These are phyloP conservation scores for Lycium barbarum DNA, from an alignment of 257 asterid species.

Conservation along the genomic window DNA sequence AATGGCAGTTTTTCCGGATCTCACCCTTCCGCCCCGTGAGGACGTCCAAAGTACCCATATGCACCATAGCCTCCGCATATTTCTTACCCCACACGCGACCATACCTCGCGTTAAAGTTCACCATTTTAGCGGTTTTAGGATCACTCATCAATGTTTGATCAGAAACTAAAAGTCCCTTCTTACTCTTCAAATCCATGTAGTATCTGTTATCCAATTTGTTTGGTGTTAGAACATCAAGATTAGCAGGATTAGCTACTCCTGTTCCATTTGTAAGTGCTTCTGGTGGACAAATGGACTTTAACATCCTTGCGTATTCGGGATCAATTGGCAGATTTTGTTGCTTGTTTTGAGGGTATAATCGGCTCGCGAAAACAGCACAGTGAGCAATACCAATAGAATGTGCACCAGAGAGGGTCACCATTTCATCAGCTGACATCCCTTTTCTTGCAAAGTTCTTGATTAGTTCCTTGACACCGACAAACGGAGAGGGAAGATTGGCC, in stretches of 20 bases:
- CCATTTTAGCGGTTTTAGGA: conserved; percentile 49
- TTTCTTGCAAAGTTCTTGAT: conserved; percentile 50
- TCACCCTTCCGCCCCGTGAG: conserved; percentile 58
- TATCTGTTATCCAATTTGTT: conserved; percentile 51
- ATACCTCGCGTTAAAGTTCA: conserved; percentile 39
- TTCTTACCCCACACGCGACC: conserved; percentile 50
- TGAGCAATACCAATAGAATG: conserved; percentile 63
- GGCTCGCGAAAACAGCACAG: conserved; percentile 46
- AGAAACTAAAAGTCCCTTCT: conserved; percentile 46
- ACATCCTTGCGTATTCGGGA: conserved; percentile 34
- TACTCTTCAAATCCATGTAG: conserved; percentile 45
- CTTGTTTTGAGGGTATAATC: conserved; percentile 47
- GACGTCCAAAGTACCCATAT: conserved; percentile 54
- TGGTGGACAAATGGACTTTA: conserved; percentile 53
- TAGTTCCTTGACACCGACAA: conserved; percentile 47
- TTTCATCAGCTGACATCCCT: conserved; percentile 63
- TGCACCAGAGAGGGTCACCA: conserved; percentile 72
- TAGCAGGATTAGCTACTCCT: conserved; percentile 34
- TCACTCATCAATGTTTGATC: conserved; percentile 53
- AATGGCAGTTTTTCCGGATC: conserved; percentile 57
- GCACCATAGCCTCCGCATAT: conserved; percentile 67
- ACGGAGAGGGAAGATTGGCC: conserved; percentile 53
- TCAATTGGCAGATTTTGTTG: conserved; percentile 49
- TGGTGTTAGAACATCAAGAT: conserved; percentile 45
- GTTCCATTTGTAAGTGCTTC: conserved; percentile 32